Base-by-base conservation (phyloP, 2,329 filamentous ascomycete species). In the Pseudogymnoascus sp. region DNA sequence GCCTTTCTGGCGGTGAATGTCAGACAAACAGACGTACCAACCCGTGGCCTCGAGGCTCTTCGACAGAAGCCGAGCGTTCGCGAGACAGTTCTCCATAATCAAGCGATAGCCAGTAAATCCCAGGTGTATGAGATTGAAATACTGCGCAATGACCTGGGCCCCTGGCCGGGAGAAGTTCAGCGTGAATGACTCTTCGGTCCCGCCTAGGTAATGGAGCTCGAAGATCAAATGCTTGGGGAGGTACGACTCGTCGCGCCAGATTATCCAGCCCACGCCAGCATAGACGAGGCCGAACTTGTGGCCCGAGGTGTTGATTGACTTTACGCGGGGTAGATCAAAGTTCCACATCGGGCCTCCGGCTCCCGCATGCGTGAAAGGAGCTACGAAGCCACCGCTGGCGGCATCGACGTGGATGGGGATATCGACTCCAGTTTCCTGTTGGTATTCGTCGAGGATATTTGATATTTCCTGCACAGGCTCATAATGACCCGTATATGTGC, bases 161-260 rank as follows among this genome's bases (percentile, higher is more conserved):
- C 86, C 87, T 0, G 87, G 86, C 0, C 87, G 82, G 1, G 86
- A 89, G 76, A 90, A 90, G 75, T 90, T 90, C 19, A 90, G 79
- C 0, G 86, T 89, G 74, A 85, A 90, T 1, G 83, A 86, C 70
- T 88, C 81, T 69, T 90, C 86, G 0, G 85, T 87, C n/a, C 86
- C 86, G 38, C 87, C 87, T 0, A 90, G 81, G 69, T 90, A 90
- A 72, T 85, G 84, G 16, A 90, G 78, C 72, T 90, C 84, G 72
- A 90, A 90, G 66, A 90, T 80, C 4, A 90, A 78, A 65, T 89
- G 81, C 69, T 87, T 82, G 4, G 88, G 87, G 5, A 90, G 79
- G 67, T 81, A 85, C 2, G 79, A 77, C 67, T 87, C 81, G 68
- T 88, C 85, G 42, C 87, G 79, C 85, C 85, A 89, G 71, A 88